Evolutionary conservation across 202 grass and related monocot species (phyloP).

Genomic region (Brachypodium distachyon): DNA sequence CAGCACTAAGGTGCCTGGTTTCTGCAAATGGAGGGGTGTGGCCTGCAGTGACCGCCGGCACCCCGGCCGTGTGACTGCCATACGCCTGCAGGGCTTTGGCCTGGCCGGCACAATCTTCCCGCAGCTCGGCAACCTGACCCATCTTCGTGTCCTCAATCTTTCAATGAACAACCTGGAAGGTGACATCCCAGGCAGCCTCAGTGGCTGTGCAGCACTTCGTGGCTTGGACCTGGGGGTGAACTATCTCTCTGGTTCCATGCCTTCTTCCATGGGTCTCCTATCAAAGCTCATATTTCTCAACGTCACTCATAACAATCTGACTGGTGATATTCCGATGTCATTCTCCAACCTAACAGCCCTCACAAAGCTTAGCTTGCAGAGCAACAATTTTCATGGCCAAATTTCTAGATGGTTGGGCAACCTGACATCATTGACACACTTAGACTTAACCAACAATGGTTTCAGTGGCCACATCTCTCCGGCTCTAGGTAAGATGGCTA

Average conservation of each 20-base stretch:
- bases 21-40: slow-evolving; percentile 11
- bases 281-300: background rate
- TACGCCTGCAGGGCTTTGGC: background rate
- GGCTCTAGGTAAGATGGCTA: background rate
- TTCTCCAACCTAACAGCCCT: background rate
- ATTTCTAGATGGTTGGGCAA: background rate
- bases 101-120: background rate
- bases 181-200: background rate
- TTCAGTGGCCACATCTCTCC: slow-evolving; percentile 12
- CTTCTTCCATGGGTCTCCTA: background rate
- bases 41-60: background rate
- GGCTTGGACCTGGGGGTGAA: background rate
- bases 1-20: no score
- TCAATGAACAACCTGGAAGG: background rate
- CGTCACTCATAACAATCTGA: background rate
- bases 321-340: background rate
- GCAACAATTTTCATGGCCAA: background rate
- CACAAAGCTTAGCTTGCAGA: background rate
- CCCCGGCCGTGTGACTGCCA: background rate
- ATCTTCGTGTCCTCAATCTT: slow-evolving; percentile 5
- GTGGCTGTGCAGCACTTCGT: background rate
- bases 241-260: background rate
- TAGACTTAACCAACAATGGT: background rate
- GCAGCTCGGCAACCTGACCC: slow-evolving; percentile 14
- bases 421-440: slow-evolving; percentile 5